Percentiles rank a stretch among this genome's conserved stretches.
Evolutionary conservation across 805 yeast genomes (phyloP).

Genomic region (Candida mattraensis): DNA sequence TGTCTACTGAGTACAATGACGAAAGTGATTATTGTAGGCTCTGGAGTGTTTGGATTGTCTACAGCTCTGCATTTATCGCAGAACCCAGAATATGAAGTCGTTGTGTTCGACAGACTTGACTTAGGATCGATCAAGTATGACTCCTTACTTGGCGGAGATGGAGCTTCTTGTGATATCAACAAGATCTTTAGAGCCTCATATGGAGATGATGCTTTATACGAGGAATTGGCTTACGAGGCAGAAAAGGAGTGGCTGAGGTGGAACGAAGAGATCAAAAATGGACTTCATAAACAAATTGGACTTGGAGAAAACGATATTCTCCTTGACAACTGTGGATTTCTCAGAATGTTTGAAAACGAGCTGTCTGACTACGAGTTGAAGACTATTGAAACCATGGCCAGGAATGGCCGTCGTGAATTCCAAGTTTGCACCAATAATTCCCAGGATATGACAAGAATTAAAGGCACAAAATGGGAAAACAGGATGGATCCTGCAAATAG

Average conservation of each 20-base stretch:
- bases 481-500: constrained; percentile 5
- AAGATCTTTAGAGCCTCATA: constrained; percentile 3
- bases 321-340: constrained; percentile 5
- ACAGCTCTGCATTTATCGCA: constrained; percentile 3
- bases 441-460: constrained; percentile 1
- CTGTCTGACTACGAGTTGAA: constrained; percentile 1
- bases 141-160: constrained; percentile 1
- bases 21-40: constrained; percentile 4
- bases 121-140: neutral
- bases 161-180: constrained; percentile 3
- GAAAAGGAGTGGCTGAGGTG: neutral
- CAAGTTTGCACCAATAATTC: neutral
- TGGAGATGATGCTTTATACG: constrained; percentile 3
- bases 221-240: constrained; percentile 4
- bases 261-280: constrained; percentile 2
- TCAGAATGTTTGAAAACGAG: constrained; percentile 1
- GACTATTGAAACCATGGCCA: constrained; percentile 2
- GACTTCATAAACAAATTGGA: neutral
- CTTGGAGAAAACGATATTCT: constrained; percentile 1
- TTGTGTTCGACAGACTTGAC: constrained; percentile 2
- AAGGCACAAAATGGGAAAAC: constrained; percentile 1
- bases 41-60: constrained; percentile 5
- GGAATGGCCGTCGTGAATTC: constrained; percentile 2
- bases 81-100: constrained; percentile 1
- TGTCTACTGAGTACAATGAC: neutral